Conservation (phyloP, 768 basidiomycete genomes). For the Termitomyces sp. region DNA sequence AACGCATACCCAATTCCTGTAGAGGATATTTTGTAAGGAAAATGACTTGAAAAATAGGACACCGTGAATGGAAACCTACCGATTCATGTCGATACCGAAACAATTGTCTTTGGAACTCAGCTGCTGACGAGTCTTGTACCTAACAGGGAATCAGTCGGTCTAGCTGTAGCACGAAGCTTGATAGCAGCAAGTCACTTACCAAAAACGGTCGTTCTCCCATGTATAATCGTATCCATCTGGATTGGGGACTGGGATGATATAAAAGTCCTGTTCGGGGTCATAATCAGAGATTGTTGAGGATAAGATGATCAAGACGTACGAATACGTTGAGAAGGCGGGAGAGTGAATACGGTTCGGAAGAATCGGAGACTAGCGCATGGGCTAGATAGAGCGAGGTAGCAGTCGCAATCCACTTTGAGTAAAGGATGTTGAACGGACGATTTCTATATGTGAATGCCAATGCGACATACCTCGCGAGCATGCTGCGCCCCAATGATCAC, state of each 20-base stretch:
- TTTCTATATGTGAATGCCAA: not conserved
- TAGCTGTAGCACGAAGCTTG: not conserved
- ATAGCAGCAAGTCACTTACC: conserved; percentile 26
- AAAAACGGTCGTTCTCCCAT: conserved; percentile 64
- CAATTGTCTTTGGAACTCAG: conserved; percentile 45
- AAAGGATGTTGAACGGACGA: conserved; percentile 2
- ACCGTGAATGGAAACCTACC: conserved; percentile 28
- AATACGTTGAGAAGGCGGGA: conserved; percentile 45
- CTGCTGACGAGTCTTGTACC: conserved; percentile 68
- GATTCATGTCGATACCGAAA: conserved; percentile 73
- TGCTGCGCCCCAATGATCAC: conserved; percentile 45
- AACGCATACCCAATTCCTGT: conserved; percentile 55
- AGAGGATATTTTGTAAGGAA: not conserved
- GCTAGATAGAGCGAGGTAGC: conserved; percentile 67
- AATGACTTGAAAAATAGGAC: not conserved
- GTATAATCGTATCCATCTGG: conserved; percentile 75
- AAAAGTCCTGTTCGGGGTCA: conserved; percentile 41
- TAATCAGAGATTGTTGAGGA: not conserved
- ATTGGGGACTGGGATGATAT: conserved; percentile 62
- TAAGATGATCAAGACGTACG: conserved; percentile 26
- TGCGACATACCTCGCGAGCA: conserved; percentile 57
- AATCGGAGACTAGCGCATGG: conserved; percentile 57
- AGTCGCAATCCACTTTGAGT: conserved; percentile 70
- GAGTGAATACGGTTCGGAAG: conserved; percentile 40
- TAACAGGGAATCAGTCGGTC: conserved; percentile 11